Base-by-base conservation (phyloP, 352 stramenopile genomes). In the Thalassiosira exigua region DNA sequence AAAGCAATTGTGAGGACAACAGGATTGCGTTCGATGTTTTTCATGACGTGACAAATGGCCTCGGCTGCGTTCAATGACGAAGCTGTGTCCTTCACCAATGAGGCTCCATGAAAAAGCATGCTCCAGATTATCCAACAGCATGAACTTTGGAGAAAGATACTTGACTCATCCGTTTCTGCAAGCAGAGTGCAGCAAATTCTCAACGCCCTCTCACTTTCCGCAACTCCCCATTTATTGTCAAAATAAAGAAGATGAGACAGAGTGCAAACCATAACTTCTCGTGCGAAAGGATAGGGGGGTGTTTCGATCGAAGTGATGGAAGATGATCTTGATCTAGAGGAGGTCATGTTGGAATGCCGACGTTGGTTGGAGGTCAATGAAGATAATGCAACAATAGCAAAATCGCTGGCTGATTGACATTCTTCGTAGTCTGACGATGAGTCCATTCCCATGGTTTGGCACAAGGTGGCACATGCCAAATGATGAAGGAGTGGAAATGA, bases 71-170 rank as follows among this genome's bases (percentile, higher is more conserved):
- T n/a, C 3, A 4, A 46, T 50, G 42, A 4, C 14, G 60, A 52
- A 36, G 17, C 33, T 51, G 17, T 67, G 11, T 24, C 27, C 22
- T 53, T 30, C 3, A 50, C 51, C 0, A 29, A 46, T 21, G 27
- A 19, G 17, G 41, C 7, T 4, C 29, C 39, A 32, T 19, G 14
- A 0, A 19, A 22, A 46, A 75, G 41, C 26, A 75, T 58, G 27
- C 54, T 46, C 21, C 41, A 67, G 0, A 75, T 26, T 33, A 75
- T 67, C 41, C 66, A 75, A 30, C 57, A 68, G 42, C 66, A 68
- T 41, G 66, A 57, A 33, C 33, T 24, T 39, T 50, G 27, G 2
- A 27, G 19, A 51, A 75, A 75, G 4, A 26, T 27, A 14, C 19
- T 58, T 3, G 36, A 19, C 24, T 67, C 3, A 12, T 67, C 54